Evolutionary conservation across 2,329 filamentous ascomycete genomes (phyloP), one percentile per base, ranked within the genome.

Genomic region (Aspergillus sp.): DNA sequence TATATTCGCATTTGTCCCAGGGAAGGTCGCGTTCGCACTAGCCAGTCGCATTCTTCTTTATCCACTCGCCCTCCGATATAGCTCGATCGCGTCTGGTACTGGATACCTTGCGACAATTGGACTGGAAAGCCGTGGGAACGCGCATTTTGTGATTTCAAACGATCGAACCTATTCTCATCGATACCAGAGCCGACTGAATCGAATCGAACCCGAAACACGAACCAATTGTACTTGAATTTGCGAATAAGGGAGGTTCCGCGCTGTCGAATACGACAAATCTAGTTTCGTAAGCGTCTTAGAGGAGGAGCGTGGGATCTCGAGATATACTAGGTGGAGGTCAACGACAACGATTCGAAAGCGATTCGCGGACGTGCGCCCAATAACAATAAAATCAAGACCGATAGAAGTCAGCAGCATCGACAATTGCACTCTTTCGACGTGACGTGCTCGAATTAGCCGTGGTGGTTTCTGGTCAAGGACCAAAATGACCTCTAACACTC

Each of bases 401-500:
- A 39, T 46, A 45, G 35, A 36, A 29, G 29, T 7, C 30, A 9
- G 30, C 30, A 32, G 27, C 36, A 38, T 44, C 36, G 26, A 28
- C 39, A 28, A 32, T 35, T 26, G 8, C 27, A 19, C 7, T 27
- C 29, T 43, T 32, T 3, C 19, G 19, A 19, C 19, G 19, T 19
- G n/a, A 19, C 29, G 30, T 9, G 10, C 19, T 19, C 4, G 7
- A 9, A 3, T 33, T 34, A 6, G 19, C 26, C 10, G 19, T 5
- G 44, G 41, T 36, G 10, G 45, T 38, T 30, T 29, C 35, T 29
- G 42, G 10, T 26, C 30, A 29, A 48, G 43, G 28, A 32, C 42
- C 45, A 52, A 46, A 41, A 60, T 59, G 58, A 46, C 49, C 46
- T 42, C 42, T 42, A 56, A 52, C 39, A 59, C 58, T 34, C 55